Conservation (phyloP, 1,284 basidiomycete species). For the Mrakiaceae sp. region DNA sequence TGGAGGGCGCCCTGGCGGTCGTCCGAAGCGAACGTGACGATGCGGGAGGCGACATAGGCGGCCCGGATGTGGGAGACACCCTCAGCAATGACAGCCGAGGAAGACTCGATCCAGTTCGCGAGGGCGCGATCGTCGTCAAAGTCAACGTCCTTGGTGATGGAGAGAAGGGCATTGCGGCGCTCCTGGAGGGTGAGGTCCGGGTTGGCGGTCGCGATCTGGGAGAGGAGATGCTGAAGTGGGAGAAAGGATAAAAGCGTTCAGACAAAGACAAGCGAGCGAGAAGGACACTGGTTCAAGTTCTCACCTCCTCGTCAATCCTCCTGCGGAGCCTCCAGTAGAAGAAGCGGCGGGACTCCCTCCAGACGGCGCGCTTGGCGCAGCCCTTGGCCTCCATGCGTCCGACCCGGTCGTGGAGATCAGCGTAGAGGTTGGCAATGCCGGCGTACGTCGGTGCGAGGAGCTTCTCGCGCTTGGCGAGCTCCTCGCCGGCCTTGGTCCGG, state of each 20-base stretch:
- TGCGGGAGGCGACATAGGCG: slow-evolving; percentile 33
- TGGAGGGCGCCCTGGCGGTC: slow-evolving; percentile 20
- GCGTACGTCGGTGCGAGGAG: slow-evolving; percentile 81
- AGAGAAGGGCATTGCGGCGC: slow-evolving; percentile 28
- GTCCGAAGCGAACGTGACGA: slow-evolving; percentile 21
- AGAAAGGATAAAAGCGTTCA: not conserved
- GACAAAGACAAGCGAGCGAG: not conserved
- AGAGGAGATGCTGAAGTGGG: slow-evolving; percentile 29
- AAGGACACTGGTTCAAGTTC: slow-evolving; percentile 2
- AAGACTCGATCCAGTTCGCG: slow-evolving; percentile 33
- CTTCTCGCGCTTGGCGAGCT: slow-evolving; percentile 67
- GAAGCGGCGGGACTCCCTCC: slow-evolving; percentile 78
- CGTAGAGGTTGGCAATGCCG: slow-evolving; percentile 86
- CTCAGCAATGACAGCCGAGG: slow-evolving; percentile 17
- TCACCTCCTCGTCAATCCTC: slow-evolving; percentile 38
- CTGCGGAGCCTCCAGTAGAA: slow-evolving; percentile 91
- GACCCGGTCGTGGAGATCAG: slow-evolving; percentile 87
- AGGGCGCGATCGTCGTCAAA: slow-evolving; percentile 28
- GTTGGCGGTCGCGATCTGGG: slow-evolving; percentile 33
- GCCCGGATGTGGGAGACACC: slow-evolving; percentile 20
- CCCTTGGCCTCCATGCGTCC: slow-evolving; percentile 99
- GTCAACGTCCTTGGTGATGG: slow-evolving; percentile 28
- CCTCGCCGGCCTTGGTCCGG: slow-evolving; percentile 54
- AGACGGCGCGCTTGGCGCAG: slow-evolving; percentile 67
- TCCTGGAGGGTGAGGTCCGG: slow-evolving; percentile 32